Evolutionary conservation across 257 asterid species (phyloP), one percentile per base, ranked within the genome.

Genomic region (Forsythia viridissima): DNA sequence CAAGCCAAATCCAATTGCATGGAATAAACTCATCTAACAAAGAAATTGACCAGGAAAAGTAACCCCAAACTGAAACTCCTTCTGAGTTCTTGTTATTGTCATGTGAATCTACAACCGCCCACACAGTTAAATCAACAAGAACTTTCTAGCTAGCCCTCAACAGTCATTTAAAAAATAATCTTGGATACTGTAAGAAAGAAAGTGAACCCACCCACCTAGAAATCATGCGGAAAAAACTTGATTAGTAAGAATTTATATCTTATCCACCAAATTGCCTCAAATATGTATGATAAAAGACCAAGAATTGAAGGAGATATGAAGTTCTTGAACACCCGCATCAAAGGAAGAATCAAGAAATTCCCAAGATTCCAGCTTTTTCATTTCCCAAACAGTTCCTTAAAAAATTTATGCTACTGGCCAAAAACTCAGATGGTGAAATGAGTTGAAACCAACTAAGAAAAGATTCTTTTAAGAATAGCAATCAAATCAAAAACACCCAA

Each of bases 11-110:
- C 92, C 94, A 86, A 93, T 69, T 21, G 92, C 88, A 86, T 92
- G 86, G 82, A 91, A 79, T 74, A 96, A 88, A 90, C 85, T 96
- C 99, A 96, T 96, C 88, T 85, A 91, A 86, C 88, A 85, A 85
- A 76, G 70, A 65, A 12, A 79, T 71, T 37, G 80, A 76, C 83
- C 81, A 73, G 61, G 4, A 78, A 79, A 75, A 63, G 24, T 43
- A 63, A 63, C 39, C 18, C 77, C 65, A 78, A 80, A 73, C 67
- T 77, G 81, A 81, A 72, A 63, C 7, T 40, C 52, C 69, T 59
- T 73, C 71, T 48, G 72, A 77, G 15, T 55, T 80, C 52, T 63
- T 4, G 34, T 6, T 52, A 52, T 15, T 52, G 16, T 52, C 55
- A 11, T 46, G 55, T 71, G 76, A 76, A 81, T 46, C 24, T 82